phyloP scores from a whole-genome alignment of 306 rosid genomes.

The Cucurbita moschata region DNA sequence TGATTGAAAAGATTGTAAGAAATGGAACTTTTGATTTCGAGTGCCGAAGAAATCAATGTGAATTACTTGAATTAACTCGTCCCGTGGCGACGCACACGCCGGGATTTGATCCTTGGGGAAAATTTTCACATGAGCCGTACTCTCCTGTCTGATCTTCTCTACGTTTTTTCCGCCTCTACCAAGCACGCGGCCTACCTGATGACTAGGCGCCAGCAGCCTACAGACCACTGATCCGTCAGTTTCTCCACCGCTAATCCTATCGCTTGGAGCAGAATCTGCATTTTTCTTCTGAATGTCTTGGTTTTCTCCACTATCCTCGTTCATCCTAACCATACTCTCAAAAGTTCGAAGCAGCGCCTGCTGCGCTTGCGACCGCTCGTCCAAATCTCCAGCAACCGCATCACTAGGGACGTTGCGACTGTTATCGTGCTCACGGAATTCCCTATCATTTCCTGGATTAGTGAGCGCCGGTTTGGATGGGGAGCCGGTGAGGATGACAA shows the following conservation, averaged over 20 bases:
- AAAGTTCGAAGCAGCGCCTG: conserved; percentile 53
- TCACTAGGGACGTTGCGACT: neutral
- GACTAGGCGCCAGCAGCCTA: conserved; percentile 45
- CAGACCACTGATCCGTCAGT: conserved; percentile 19
- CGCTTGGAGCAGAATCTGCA: neutral
- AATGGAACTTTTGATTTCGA: neutral
- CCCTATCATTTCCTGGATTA: conserved; percentile 7
- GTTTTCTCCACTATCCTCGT: conserved; percentile 7
- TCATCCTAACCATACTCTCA: conserved; percentile 23
- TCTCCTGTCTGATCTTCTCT: conserved; percentile 61
- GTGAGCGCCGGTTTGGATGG: conserved; percentile 5
- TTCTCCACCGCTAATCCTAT: conserved; percentile 3
- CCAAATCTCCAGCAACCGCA: conserved; percentile 6
- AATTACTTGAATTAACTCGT: conserved; percentile 64
- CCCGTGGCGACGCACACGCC: conserved; percentile 31
- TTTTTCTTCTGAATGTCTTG: neutral
- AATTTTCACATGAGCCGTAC: conserved; percentile 60
- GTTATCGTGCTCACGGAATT: neutral
- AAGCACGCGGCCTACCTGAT: conserved; percentile 51
- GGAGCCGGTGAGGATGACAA: conserved; percentile 17
- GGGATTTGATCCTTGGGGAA: conserved; percentile 48
- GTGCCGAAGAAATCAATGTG: neutral
- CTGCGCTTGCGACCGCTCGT: conserved; percentile 35
- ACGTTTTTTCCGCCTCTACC: conserved; percentile 58
- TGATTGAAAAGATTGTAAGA: neutral